These are phyloP conservation scores for Trichoderma cornu-damae DNA, from an alignment of 2,329 filamentous ascomycete species.

Conservation along the genomic window DNA sequence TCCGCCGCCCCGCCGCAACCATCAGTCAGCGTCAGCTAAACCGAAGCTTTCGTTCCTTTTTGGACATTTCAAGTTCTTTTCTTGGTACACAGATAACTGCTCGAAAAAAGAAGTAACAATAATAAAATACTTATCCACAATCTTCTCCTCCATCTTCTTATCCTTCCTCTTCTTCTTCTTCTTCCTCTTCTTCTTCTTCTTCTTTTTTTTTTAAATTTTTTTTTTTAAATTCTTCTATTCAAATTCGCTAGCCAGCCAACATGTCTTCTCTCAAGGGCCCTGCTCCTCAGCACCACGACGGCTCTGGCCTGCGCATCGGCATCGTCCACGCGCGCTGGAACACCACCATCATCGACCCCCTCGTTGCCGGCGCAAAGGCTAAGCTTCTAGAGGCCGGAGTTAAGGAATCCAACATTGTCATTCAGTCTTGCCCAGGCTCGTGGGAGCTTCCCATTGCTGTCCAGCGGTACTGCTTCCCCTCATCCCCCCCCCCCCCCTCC, in stretches of 20 bases:
- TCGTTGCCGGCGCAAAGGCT: conserved; percentile 74
- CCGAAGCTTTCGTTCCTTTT: background rate
- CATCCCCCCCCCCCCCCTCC: conserved; percentile 5
- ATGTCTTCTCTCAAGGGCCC: conserved; percentile 49
- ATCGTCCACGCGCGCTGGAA: conserved; percentile 99
- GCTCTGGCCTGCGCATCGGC: conserved; percentile 75
- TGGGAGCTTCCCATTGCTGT: conserved; percentile 93
- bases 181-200: background rate
- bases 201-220: background rate
- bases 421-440: conserved; percentile 85
- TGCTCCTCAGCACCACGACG: conserved; percentile 55
- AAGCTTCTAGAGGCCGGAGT: conserved; percentile 76
- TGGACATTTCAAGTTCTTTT: too few species aligned
- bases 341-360: conserved; percentile 74
- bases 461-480: conserved; percentile 58
- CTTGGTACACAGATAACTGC: too few species aligned
- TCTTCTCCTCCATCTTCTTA: too few species aligned
- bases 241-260: background rate
- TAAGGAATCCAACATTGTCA: conserved; percentile 77
- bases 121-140: too few species aligned
- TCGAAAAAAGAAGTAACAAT: too few species aligned
- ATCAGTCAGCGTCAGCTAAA: conserved; percentile 2
- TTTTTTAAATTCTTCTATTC: background rate
- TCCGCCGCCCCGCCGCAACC: conserved; percentile 9
- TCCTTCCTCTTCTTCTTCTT: background rate